Base-by-base conservation (phyloP, 2,329 filamentous ascomycete species). In the Exophiala viscosa region DNA sequence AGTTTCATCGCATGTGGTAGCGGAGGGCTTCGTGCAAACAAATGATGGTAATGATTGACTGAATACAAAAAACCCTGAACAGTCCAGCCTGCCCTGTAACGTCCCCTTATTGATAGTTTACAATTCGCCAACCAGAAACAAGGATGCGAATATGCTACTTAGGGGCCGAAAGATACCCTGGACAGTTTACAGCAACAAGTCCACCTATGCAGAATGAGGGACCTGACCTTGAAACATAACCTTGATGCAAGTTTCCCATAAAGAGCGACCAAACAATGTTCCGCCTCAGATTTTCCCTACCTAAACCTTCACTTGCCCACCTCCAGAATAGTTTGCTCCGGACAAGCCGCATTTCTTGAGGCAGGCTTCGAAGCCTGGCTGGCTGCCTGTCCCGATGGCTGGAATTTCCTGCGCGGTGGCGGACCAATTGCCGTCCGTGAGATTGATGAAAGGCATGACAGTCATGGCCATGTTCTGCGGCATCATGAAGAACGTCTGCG, bases 301-400 rank as follows among this genome's bases (percentile, higher is more conserved):
- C 14, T 23, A 42, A 8, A 20, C 20, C 20, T 14, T 42, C 10
- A 42, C 40, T 7, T 10, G 40, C 10, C 20, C 20, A 6, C 7
- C 28, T 8, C 9, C n/a, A n/a, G 18, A 18, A 28, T 42, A 42
- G 8, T 20, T 31, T 2, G 13, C 15, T 17, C 32, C 31, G 8
- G 13, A 35, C 11, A 57, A 45, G 6, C 57, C 54, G 17, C 57
- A 57, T 45, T 38, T 51, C 45, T 35, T 48, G 38, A 43, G 35
- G 52, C 74, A 77, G 55, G 68, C 70, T 2, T 61, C 62, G 31
- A 68, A 70, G 1, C 74, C 74, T 45, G 66, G 66, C 34, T 70
- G 70, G 32, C 68, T 67, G 3, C 74, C 74, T 0, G 73, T 74
- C 3, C 73, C 74, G 2, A 74, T 64, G 0, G 62, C 57, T 6